These are phyloP conservation scores for Xylaria sp. DNA, from an alignment of 2,329 filamentous ascomycete species.

Conservation along the genomic window DNA sequence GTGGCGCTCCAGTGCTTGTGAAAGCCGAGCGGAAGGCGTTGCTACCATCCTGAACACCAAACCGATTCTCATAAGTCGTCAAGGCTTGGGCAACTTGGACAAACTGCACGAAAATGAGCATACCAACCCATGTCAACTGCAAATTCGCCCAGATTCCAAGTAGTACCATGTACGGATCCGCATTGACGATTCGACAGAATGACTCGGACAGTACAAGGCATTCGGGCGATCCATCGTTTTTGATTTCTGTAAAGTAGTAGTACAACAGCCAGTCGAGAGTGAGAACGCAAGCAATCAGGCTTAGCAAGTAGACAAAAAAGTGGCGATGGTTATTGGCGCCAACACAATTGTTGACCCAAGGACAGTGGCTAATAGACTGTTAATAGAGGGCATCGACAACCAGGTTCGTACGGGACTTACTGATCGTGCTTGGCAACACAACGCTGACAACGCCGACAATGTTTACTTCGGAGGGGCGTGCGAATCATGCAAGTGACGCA, in stretches of 20 bases:
- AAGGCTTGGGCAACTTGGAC: constrained; percentile 87
- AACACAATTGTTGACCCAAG: constrained; percentile 96
- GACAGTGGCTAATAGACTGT: constrained; percentile 66
- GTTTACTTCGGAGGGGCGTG: constrained; percentile 88
- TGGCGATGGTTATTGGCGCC: constrained; percentile 94
- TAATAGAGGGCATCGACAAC: constrained; percentile 17
- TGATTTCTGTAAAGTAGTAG: constrained; percentile 60
- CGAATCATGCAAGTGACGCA: constrained; percentile 93
- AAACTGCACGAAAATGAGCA: constrained; percentile 91
- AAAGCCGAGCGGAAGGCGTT: constrained; percentile 64
- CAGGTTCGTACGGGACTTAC: constrained; percentile 48
- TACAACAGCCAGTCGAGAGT: constrained; percentile 67
- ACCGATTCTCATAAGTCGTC: constrained; percentile 97
- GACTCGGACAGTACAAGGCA: constrained; percentile 73
- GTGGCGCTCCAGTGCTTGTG: constrained; percentile 69
- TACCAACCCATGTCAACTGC: constrained; percentile 93
- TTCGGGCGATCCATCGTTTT: constrained; percentile 44
- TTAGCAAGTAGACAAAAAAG: constrained; percentile 85
- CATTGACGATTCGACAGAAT: constrained; percentile 71
- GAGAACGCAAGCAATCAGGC: constrained; percentile 68
- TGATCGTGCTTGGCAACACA: constrained; percentile 97
- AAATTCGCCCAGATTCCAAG: constrained; percentile 73
- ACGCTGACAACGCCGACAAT: constrained; percentile 84
- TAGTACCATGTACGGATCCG: constrained; percentile 78
- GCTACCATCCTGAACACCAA: constrained; percentile 60